Percentiles rank a stretch among this genome's conserved stretches.
Conservation (phyloP, 192 early-diverging fungal genomes). For the Coemansia sp. region DNA sequence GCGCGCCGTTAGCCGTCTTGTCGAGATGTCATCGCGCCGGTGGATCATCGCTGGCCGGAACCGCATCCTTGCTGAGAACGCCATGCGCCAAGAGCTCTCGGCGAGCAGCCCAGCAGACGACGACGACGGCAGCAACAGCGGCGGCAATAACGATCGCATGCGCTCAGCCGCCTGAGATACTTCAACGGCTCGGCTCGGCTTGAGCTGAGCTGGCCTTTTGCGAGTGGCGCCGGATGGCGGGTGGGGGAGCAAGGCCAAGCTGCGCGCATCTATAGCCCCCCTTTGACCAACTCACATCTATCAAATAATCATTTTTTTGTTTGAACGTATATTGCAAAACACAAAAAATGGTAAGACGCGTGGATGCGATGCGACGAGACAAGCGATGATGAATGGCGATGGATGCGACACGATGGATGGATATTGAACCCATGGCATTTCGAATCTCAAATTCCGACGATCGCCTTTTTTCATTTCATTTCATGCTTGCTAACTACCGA, state of each 20-base stretch:
- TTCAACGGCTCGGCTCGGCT: not conserved
- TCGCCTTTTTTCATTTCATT: too few species aligned
- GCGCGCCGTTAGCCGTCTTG: slow-evolving; percentile 86
- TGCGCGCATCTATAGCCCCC: not conserved
- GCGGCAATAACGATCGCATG: not conserved
- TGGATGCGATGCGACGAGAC: too few species aligned
- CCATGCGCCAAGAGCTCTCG: slow-evolving; percentile 23
- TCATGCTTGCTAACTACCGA: not conserved
- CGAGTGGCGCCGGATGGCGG: not conserved
- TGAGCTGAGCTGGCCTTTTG: not conserved
- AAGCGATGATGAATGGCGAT: not conserved
- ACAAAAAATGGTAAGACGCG: too few species aligned
- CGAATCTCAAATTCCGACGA: too few species aligned
- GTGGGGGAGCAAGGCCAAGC: too few species aligned
- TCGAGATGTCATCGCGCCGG: slow-evolving; percentile 88
- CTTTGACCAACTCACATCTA: not conserved
- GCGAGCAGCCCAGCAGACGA: not conserved
- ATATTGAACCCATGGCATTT: too few species aligned
- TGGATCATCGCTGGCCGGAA: slow-evolving; percentile 62
- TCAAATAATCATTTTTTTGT: not conserved
- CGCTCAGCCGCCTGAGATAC: slow-evolving; percentile 11
- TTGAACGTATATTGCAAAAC: too few species aligned
- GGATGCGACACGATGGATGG: slow-evolving; percentile 8
- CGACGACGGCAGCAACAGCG: not conserved
- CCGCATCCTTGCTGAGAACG: slow-evolving; percentile 33